Base-by-base conservation (phyloP, 306 rosid species). In the Lathyrus tuberosus region DNA sequence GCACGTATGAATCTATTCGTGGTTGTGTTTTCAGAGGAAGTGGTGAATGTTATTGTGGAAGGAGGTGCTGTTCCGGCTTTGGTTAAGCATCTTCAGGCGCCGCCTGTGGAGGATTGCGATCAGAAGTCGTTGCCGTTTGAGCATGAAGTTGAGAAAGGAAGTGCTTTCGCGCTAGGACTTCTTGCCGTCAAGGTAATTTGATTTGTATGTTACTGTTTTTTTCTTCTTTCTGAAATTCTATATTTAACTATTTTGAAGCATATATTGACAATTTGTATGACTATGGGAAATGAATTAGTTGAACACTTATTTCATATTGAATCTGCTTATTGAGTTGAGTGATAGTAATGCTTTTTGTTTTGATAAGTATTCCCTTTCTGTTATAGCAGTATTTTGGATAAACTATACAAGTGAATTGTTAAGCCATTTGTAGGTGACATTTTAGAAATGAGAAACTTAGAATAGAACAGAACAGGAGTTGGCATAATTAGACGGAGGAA, bases 101-200 rank as follows among this genome's bases (percentile, higher is more conserved):
- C 99, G 57, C 84, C 91, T 68, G 54, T 49, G 7, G 47, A 61
- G 26, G 96, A 87, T 65, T 77, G 70, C 13, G 81, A 73, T 69
- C 65, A 54, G 69, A 90, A 79, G 82, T 87, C 90, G 13, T 83
- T 78, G 84, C 97, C 97, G 8, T 89, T 78, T 64, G 97, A 94
- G 79, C 99, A 94, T 61, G 99, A 94, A 69, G 99, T 94, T 15
- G 99, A 94, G 89, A 94, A 94, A 78, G 97, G 99, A 58, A 84
- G 96, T 69, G 99, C 99, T 38, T 94, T 94, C 79, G 96, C 99
- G 0, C 74, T 94, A 40, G 99, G 99, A 53, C 97, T 94, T 72
- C 97, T 94, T 59, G 99, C 99, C 30, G 99, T 94, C 42, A 91
- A 91, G 97, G 99, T 88, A 70, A 73, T 59, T 67, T 71, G 3